These are phyloP conservation scores for Copromyces sp. DNA, from an alignment of 495 filamentous ascomycete species.

Conservation along the genomic window DNA sequence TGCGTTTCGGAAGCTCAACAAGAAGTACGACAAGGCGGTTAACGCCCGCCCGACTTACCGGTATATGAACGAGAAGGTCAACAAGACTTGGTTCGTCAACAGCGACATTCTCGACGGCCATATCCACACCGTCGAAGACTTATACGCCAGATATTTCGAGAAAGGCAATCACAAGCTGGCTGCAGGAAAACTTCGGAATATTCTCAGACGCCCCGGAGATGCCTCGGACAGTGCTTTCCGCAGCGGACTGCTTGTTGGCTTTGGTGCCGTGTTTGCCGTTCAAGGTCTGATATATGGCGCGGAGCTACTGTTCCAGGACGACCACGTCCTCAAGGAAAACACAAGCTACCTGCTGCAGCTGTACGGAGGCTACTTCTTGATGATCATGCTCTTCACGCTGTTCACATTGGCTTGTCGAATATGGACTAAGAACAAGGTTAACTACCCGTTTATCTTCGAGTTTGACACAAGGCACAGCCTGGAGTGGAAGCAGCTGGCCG, in stretches of 20 bases:
- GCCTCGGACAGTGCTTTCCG: conserved; percentile 66
- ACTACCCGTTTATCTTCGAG: conserved; percentile 94
- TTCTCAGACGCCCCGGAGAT: conserved; percentile 52
- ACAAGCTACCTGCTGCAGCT: conserved; percentile 76
- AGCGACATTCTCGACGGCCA: conserved; percentile 71
- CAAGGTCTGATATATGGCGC: conserved; percentile 62
- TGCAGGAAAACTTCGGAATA: conserved; percentile 68
- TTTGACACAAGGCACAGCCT: conserved; percentile 77
- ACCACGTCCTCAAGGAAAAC: conserved; percentile 35
- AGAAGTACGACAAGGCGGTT: conserved; percentile 91
- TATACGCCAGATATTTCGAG: conserved; percentile 90
- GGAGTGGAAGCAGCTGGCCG: conserved; percentile 82
- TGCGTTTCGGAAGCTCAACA: conserved; percentile 95
- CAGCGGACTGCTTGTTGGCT: conserved; percentile 68
- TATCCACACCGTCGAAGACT: conserved; percentile 69
- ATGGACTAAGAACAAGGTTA: conserved; percentile 77
- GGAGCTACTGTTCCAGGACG: conserved; percentile 41
- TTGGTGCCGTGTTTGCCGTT: conserved; percentile 60
- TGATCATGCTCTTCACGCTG: conserved; percentile 59
- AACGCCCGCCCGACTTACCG: conserved; percentile 64
- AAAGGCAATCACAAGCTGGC: conserved; percentile 85
- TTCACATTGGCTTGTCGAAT: conserved; percentile 73
- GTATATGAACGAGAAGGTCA: conserved; percentile 89
- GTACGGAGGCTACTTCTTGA: conserved; percentile 77
- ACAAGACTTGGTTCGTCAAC: conserved; percentile 80